Percentiles rank a stretch among this genome's conserved stretches.
These are phyloP conservation scores for Penicillium decumbens DNA, from an alignment of 2,329 filamentous ascomycete genomes.

Conservation along the genomic window DNA sequence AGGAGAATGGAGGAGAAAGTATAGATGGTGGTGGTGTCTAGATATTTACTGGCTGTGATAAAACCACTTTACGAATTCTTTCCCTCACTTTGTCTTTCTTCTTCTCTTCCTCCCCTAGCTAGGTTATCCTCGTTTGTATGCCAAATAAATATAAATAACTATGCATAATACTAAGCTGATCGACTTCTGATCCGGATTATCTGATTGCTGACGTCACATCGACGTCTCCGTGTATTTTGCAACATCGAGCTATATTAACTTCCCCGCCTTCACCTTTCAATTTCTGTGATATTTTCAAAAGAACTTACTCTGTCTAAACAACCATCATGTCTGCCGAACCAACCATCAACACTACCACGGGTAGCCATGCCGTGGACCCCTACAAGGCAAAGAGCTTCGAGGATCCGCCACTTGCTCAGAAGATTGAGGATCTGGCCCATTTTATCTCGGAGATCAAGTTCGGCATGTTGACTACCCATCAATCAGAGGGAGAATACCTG, in stretches of 20 bases:
- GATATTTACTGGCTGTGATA: too few relatives aligned
- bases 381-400: constrained; percentile 74
- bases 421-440: constrained; percentile 66
- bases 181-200: constrained; percentile 15
- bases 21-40: too few relatives aligned
- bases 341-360: constrained; percentile 56
- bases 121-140: too few relatives aligned
- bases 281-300: neutral
- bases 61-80: too few relatives aligned
- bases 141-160: too few relatives aligned
- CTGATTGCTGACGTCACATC: constrained; percentile 25
- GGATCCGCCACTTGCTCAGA: constrained; percentile 66
- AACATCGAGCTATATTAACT: constrained; percentile 3
- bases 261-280: neutral
- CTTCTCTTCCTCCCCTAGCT: too few relatives aligned
- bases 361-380: constrained; percentile 65
- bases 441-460: constrained; percentile 75
- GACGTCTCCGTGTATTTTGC: constrained; percentile 16
- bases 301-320: neutral
- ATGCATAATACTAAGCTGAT: neutral
- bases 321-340: constrained; percentile 27
- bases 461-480: constrained; percentile 79
- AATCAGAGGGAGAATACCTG: constrained; percentile 59
- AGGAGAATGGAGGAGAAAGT: too few relatives aligned
- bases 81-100: too few relatives aligned